Conservation (phyloP, 176 grass and related monocot species). For the Secale cereale region DNA sequence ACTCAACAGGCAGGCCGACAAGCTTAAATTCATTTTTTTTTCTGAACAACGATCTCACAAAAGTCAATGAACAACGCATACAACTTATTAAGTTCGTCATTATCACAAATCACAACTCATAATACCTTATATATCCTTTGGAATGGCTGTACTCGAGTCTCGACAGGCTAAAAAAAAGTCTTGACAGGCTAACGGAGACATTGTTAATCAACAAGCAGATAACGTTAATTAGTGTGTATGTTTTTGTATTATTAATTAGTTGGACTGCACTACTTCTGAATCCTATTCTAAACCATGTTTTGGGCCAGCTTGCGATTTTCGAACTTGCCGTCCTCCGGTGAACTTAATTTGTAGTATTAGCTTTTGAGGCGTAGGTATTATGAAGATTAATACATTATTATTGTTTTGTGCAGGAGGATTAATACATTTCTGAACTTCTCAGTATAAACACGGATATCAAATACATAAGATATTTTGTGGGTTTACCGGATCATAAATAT, state of each 20-base stretch:
- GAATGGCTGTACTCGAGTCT: background rate
- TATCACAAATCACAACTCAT: background rate
- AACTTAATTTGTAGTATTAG: too few relatives aligned
- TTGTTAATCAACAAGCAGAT: conserved; percentile 18
- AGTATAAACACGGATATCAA: too few relatives aligned
- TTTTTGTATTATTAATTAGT: conserved; percentile 18
- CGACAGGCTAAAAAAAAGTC: too few relatives aligned
- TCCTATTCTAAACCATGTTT: conserved; percentile 1
- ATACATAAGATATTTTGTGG: too few relatives aligned
- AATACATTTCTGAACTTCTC: background rate
- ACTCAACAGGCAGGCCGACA: background rate
- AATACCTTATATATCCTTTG: background rate
- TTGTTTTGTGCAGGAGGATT: background rate
- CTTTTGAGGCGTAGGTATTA: too few relatives aligned
- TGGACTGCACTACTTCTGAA: background rate
- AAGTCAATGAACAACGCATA: conserved; percentile 6
- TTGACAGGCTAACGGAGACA: background rate
- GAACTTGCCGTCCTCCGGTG: background rate
- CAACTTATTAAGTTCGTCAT: conserved; percentile 8
- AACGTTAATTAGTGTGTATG: background rate
- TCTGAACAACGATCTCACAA: background rate
- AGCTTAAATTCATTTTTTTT: background rate
- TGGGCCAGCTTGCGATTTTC: background rate
- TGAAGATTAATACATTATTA: too few relatives aligned
- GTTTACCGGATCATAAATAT: too few relatives aligned